Evolutionary conservation across 2,329 filamentous ascomycete species (phyloP), one percentile per base, ranked within the genome.

Genomic region (Fusarium sambucinum): DNA sequence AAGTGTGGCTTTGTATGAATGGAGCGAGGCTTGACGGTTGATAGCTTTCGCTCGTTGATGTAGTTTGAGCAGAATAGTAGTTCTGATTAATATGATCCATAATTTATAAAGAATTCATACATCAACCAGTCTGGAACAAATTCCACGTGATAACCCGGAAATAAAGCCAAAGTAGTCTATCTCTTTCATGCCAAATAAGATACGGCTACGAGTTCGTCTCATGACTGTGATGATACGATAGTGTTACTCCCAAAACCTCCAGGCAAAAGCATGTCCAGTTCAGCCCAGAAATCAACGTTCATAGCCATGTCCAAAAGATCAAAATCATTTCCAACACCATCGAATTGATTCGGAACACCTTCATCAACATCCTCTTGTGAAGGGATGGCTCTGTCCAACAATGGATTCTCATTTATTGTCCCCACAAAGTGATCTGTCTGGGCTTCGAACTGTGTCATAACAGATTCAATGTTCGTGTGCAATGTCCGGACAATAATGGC

Each of bases 261-360:
- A 2, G 59, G 59, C 2, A 63, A 35, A n/a, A 63, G 50, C 35
- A 32, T 30, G 16, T 63, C 50, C 1, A 63, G 14, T 23, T 63
- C 59, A 2, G 59, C 59, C 59, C 59, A 63, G 11, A 63, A 63
- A 19, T 63, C 59, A 1, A 63, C 59, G 2, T 63, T 19, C 59
- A 63, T 63, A 3, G 59, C 27, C 59, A 63, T 63, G 11, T 63
- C 37, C 0, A 63, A n/a, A 11, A 63, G 59, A 27, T 63, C 59
- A 16, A 63, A 63, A 17, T 63, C 50, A 6, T n/a, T 27, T 6
- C 37, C 32, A 16, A 48, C 27, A 1, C n/a, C 17, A 14, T 63
- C 59, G 2, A 63, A 63, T n/a, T 52, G 53, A 7, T 17, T 32
- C 3, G 30, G 9, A 14, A 27, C 17, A 3, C 13, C 5, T 21